Conservation (phyloP, 805 yeast species). For the Cyberlindnera nakhonratchasimensis region DNA sequence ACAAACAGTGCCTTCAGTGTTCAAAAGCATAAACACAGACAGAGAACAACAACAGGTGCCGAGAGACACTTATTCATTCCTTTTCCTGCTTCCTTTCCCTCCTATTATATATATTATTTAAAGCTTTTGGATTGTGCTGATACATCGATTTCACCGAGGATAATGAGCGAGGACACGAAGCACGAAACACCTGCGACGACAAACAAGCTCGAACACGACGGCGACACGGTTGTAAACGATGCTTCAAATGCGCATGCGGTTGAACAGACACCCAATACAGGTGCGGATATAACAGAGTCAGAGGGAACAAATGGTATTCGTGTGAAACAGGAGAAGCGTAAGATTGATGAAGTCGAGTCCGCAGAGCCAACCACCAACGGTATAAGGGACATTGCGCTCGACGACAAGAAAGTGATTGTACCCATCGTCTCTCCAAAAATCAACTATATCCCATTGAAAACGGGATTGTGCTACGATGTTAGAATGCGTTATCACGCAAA, state of each 20-base stretch:
- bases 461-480: constrained; percentile 94
- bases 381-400: constrained; percentile 1
- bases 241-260: not conserved
- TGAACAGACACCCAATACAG: constrained; percentile 7
- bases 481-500: constrained; percentile 97
- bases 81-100: too few species aligned
- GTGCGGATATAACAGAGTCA: not conserved
- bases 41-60: too few species aligned
- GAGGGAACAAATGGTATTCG: not conserved
- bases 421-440: constrained; percentile 64
- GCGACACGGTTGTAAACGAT: constrained; percentile 14
- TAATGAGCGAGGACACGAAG: constrained; percentile 5
- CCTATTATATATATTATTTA: too few species aligned
- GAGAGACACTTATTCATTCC: too few species aligned
- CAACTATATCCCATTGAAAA: constrained; percentile 71
- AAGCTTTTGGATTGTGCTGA: too few species aligned
- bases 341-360: constrained; percentile 21
- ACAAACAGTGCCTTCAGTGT: too few species aligned
- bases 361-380: constrained; percentile 12
- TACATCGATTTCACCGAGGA: too few species aligned
- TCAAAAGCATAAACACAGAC: too few species aligned
- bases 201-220: constrained; percentile 5
- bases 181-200: not conserved
- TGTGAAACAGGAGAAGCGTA: constrained; percentile 21
- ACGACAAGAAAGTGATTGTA: constrained; percentile 42